Base-by-base conservation (phyloP, 164 flowering plant species). In the Tetrastigma voinierianum region DNA sequence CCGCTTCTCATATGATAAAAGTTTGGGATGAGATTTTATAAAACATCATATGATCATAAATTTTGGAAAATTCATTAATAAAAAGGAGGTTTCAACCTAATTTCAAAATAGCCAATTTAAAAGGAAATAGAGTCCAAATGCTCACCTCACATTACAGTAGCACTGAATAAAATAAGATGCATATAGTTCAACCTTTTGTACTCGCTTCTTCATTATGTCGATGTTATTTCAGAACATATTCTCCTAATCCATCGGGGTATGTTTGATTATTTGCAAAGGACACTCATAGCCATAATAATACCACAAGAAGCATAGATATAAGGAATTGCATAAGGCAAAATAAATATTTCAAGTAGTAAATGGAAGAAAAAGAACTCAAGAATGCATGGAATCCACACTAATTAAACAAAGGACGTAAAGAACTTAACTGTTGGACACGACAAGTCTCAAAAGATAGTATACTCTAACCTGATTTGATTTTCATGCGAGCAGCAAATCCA, bases 191-290 rank as follows among this genome's bases (percentile, higher is more conserved):
- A 93, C 98, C 98, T 83, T 88, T 95, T 90, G 98, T 76, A 97
- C 90, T 82, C 90, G 99, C 87, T 92, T 98, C 80, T 89, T 88
- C 89, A 95, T 84, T 57, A 95, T 90, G 77, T 93, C 97, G 95
- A 81, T 73, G 94, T 87, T 76, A 95, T 95, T 74, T 92, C 96
- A 64, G 87, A 65, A 95, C 70, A 82, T 89, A 95, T 69, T 89
- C 81, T 95, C 99, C 99, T 98, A 95, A 66, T 95, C 99, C 99
- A 95, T 95, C 23, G 87, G 3, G 94, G 84, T 67, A 95, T 24
- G 72, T 80, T 78, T 95, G 99, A 62, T 84, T 88, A 58, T 47
- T 76, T 23, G 86, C 80, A 92, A 90, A 44, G 99, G 99, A 75
- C 92, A 92, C 86, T 98, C 92, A 73, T 43, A 73, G 15, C 15